Conservation (phyloP, 2,329 filamentous ascomycete species). For the Trichoderma sp. region DNA sequence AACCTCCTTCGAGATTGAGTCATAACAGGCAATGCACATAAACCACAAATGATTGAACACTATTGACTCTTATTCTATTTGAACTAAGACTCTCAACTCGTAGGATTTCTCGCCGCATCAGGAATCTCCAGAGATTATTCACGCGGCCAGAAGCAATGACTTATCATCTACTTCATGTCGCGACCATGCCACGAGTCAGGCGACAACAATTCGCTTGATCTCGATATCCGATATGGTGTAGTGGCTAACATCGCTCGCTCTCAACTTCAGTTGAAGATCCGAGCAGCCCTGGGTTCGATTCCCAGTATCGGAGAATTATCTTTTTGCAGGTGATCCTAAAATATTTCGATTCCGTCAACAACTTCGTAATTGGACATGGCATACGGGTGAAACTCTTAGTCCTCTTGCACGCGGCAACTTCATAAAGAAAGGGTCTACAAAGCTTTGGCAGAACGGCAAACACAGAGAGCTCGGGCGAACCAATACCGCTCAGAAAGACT, state of each 20-base stretch:
- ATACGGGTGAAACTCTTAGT: background rate
- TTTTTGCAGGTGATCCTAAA: background rate
- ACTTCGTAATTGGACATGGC: background rate
- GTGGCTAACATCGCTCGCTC: conserved; percentile 39
- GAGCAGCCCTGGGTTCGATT: background rate
- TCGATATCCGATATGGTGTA: conserved; percentile 35
- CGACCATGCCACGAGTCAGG: background rate
- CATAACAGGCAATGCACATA: no score
- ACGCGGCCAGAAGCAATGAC: background rate
- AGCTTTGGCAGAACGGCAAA: background rate
- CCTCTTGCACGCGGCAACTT: rapidly evolving
- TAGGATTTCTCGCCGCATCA: no score
- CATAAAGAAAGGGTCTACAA: rapidly evolving
- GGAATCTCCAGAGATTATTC: no score
- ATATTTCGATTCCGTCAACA: no score
- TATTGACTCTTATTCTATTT: no score
- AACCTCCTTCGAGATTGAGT: background rate
- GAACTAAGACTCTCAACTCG: no score
- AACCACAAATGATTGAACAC: no score
- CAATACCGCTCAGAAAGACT: background rate
- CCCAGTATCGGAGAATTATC: background rate
- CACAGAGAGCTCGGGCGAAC: background rate
- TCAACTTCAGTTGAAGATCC: conserved; percentile 23
- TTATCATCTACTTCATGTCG: background rate
- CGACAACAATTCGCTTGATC: background rate